Percentiles rank a stretch among this genome's conserved stretches.
Evolutionary conservation across 805 yeast genomes (phyloP).

Genomic region (Sungouiozyma ichnusensis): DNA sequence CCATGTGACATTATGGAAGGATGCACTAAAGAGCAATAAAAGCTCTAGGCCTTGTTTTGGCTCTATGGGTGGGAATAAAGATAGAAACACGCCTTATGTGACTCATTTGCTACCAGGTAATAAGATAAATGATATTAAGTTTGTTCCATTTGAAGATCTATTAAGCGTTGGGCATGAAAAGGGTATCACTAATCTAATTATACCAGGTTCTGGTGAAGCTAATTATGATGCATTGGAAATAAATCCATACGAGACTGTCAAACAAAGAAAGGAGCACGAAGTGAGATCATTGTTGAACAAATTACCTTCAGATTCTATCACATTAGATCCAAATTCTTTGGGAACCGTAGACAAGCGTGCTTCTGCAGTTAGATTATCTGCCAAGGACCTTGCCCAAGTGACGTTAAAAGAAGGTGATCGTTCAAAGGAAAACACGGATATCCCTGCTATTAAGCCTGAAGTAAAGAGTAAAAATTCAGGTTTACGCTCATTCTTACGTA

Average conservation of each 20-base stretch:
- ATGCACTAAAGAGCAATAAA: constrained; percentile 40
- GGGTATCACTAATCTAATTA: constrained; percentile 74
- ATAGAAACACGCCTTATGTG: constrained; percentile 73
- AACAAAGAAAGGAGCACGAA: constrained; percentile 90
- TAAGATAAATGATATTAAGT: constrained; percentile 52
- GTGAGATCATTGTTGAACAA: constrained; percentile 79
- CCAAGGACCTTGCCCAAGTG: constrained; percentile 43
- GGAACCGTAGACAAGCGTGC: constrained; percentile 77
- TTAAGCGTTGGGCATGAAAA: constrained; percentile 74
- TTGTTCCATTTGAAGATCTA: constrained; percentile 95
- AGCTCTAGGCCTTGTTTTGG: constrained; percentile 42
- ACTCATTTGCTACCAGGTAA: constrained; percentile 76
- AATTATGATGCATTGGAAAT: constrained; percentile 88
- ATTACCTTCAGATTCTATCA: constrained; percentile 82
- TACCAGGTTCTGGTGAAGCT: constrained; percentile 98
- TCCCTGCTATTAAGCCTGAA: constrained; percentile 53
- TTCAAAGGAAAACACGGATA: constrained; percentile 35
- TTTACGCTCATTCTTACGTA: constrained; percentile 67
- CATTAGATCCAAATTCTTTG: constrained; percentile 78
- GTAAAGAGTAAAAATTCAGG: constrained; percentile 76
- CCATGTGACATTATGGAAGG: constrained; percentile 91
- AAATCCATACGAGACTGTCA: constrained; percentile 85
- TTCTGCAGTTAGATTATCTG: constrained; percentile 49
- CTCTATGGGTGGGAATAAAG: constrained; percentile 25
- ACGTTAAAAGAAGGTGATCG: constrained; percentile 27